Base-by-base conservation (phyloP, 352 stramenopile genomes). In the Pythium sukuiense region DNA sequence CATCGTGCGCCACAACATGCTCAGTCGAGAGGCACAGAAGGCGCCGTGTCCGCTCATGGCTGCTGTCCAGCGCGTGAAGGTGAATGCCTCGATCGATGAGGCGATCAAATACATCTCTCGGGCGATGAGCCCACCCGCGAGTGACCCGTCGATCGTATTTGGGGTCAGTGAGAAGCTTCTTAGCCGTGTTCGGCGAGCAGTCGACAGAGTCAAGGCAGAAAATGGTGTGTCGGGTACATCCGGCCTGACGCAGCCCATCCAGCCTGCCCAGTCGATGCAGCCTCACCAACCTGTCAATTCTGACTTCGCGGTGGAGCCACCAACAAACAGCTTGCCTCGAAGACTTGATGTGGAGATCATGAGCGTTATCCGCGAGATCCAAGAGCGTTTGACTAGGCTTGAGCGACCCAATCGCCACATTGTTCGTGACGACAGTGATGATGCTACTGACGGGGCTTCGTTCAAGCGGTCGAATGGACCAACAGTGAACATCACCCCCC, bases 131-230 rank as follows among this genome's bases (percentile, higher is more conserved):
- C 8, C 26, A 4, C 1, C 13, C 20, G 12, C 35, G 26, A 16
- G 20, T 33, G 35, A 61, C 12, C 55, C n/a, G 35, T 41, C 29
- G 20, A 57, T 57, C 52, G 52, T 57, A 16, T 57, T 57, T 27
- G 52, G 52, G 8, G 52, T 57, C 2, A 27, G 11, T 5, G 4
- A 29, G 5, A 29, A 43, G 30, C n/a, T 57, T 14, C 2, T 14
- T 18, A 14, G 9, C 27, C 52, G 52, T 26, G 2, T 57, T 14
- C 52, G 16, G 16, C 43, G 43, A 7, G 26, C 6, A 16, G 35
- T 41, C 6, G 35, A 41, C 7, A 49, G 1, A 24, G 26, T 49
- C 6, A 20, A 49, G 1, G 43, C 43, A 9, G 13, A 16, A 16
- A 46, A 12, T 16, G 16, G 39, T 12, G 11, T 46, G 11, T 20